These are phyloP conservation scores for Stemphylium lycopersici DNA, from an alignment of 2,329 filamentous ascomycete species.

Conservation along the genomic window DNA sequence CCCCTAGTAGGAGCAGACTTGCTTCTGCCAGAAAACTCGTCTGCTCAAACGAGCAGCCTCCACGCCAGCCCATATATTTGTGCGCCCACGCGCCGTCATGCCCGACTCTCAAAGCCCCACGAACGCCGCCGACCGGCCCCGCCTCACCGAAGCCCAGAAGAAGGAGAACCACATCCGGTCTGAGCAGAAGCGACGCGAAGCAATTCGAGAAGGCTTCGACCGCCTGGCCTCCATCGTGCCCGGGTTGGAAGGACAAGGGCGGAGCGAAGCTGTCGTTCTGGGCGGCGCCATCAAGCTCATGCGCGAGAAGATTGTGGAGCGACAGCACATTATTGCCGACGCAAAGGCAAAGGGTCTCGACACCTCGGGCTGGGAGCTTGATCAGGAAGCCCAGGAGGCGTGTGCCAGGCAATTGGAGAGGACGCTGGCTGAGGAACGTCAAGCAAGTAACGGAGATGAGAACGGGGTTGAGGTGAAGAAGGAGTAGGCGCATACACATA, in stretches of 20 bases:
- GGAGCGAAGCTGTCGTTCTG: slow-evolving; percentile 85
- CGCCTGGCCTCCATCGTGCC: slow-evolving; percentile 80
- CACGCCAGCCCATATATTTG: not conserved
- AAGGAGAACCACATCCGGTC: slow-evolving; percentile 76
- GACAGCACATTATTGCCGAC: slow-evolving; percentile 45
- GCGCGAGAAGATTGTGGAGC: slow-evolving; percentile 48
- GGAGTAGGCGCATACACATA: no score
- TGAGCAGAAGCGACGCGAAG: slow-evolving; percentile 70
- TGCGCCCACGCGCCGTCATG: slow-evolving; percentile 20
- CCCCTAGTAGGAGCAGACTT: not conserved
- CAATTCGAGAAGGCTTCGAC: slow-evolving; percentile 85
- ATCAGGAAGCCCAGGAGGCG: slow-evolving; percentile 36
- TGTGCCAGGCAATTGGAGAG: slow-evolving; percentile 36
- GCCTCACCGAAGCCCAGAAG: slow-evolving; percentile 72
- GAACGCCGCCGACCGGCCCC: slow-evolving; percentile 60
- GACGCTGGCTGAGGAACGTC: slow-evolving; percentile 27
- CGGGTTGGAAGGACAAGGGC: slow-evolving; percentile 79
- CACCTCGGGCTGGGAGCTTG: slow-evolving; percentile 40
- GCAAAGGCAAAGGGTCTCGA: slow-evolving; percentile 46
- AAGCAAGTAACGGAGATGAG: slow-evolving; percentile 9
- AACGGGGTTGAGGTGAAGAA: slow-evolving; percentile 20
- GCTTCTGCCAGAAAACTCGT: not conserved
- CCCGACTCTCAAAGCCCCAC: slow-evolving; percentile 37
- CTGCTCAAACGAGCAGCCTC: slow-evolving; percentile 1
- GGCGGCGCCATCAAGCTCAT: slow-evolving; percentile 58